Base-by-base conservation (phyloP, 805 yeast genomes). In the Yarrowia keelungensis region DNA sequence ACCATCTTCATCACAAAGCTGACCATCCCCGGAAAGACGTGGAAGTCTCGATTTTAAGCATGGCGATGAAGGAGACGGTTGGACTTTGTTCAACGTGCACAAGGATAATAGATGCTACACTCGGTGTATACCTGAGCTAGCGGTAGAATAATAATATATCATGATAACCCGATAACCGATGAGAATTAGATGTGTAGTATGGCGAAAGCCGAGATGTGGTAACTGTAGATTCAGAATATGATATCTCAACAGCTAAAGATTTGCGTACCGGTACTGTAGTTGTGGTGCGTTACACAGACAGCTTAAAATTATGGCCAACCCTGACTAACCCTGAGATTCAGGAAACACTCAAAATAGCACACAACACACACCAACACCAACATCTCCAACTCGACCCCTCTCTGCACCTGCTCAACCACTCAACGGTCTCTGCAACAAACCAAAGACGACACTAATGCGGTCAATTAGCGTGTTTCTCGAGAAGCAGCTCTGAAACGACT, bases 1-100 rank as follows among this genome's bases (percentile, higher is more conserved):
- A 45, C 53, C 53, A 59, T 59, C 15, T 59, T 59, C 36, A 41
- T 56, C 15, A 56, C 62, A 9, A 56, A 56, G n/a, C 19, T 56
- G 39, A 16, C 75, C 83, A 7, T 81, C 83, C 10, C 62, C n/a
- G 62, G 62, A 41, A 56, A 56, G 62, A 42, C 46, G 38, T 56
- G 62, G 62, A 56, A 56, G 62, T 22, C 38, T 26, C 62, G 62
- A 19, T 56, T 56, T 42, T 56, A 56, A 26, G 47, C 62, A 41
- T 42, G 53, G 35, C 36, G 7, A 12, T 11, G 36, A 47, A 47
- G 51, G 36, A 22, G 5, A 14, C n/a, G 51, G 8, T 22, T 7
- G 36, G 8, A 1, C 32, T 16, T 5, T 43, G 11, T 45, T 5
- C 7, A 15, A 9, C 39, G 39, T n/a, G 39, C 54, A n/a, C 54